Percentiles rank a stretch among this genome's conserved stretches.
phyloP scores from a whole-genome alignment of 2,329 filamentous ascomycete genomes.

The Diatrype stigma region DNA sequence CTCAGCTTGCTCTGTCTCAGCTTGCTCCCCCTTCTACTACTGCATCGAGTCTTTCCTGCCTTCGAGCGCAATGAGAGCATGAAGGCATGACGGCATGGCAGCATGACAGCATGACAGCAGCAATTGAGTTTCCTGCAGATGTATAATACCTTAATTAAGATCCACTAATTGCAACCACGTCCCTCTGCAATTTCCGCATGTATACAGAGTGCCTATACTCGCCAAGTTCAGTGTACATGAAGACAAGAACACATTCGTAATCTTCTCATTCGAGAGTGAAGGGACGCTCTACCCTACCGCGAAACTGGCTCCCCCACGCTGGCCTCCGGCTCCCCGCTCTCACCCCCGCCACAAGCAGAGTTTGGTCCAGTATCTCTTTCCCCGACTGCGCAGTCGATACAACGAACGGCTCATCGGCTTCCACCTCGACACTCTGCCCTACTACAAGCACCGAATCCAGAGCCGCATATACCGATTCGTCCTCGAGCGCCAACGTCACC shows the following conservation, averaged over 20 bases:
- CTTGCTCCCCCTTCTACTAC: no score
- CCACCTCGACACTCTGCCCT: conserved; percentile 70
- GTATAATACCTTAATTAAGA: background rate
- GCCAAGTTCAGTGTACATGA: background rate
- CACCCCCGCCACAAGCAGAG: conserved; percentile 41
- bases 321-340: conserved; percentile 34
- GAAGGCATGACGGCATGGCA: no score
- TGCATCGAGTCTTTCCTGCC: no score
- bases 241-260: background rate
- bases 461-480: conserved; percentile 73
- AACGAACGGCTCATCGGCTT: conserved; percentile 65
- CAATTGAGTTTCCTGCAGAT: background rate
- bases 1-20: no score
- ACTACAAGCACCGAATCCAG: conserved; percentile 67
- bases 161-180: background rate
- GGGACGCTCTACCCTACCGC: background rate
- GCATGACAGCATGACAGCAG: no score
- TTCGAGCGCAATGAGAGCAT: no score
- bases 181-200: background rate
- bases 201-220: background rate
- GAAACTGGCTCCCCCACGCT: conserved; percentile 43
- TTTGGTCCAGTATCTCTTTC: conserved; percentile 65
- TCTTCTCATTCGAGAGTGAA: no score
- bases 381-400: conserved; percentile 58
- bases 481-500: conserved; percentile 57